Evolutionary conservation across 2,329 filamentous ascomycete genomes (phyloP).

Genomic region (Domatiomyces catenatus): DNA sequence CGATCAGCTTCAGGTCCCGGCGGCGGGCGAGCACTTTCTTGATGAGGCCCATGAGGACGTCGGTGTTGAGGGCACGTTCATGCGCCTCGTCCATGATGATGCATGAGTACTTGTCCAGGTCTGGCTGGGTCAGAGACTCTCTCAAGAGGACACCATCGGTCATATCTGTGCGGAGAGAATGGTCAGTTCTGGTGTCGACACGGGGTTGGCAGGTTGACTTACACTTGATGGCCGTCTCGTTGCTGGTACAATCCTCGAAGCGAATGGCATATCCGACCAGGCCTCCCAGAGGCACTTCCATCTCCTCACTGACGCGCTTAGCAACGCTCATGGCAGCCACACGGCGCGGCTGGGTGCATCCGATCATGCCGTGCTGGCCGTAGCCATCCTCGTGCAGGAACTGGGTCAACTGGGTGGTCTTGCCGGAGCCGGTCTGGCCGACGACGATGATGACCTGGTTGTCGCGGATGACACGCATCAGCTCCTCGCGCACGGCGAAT

Average conservation of each 20-base stretch:
- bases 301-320: slow-evolving; percentile 94
- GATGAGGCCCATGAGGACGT: slow-evolving; percentile 92
- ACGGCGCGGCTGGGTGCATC: slow-evolving; percentile 91
- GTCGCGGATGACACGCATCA: slow-evolving; percentile 80
- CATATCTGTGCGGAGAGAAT: slow-evolving; percentile 47
- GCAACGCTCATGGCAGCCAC: slow-evolving; percentile 96
- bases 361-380: slow-evolving; percentile 72
- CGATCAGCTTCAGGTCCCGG: slow-evolving; percentile 85
- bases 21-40: slow-evolving; percentile 89
- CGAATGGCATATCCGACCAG: slow-evolving; percentile 93
- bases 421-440: slow-evolving; percentile 91
- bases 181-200: slow-evolving; percentile 10
- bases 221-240: slow-evolving; percentile 87
- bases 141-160: slow-evolving; percentile 88
- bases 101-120: slow-evolving; percentile 90
- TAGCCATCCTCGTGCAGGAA: slow-evolving; percentile 89
- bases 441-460: slow-evolving; percentile 97
- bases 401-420: slow-evolving; percentile 91
- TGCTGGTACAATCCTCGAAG: slow-evolving; percentile 95
- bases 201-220: slow-evolving; percentile 15
- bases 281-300: slow-evolving; percentile 80
- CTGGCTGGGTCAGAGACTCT: slow-evolving; percentile 81
- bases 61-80: slow-evolving; percentile 88
- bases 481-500: slow-evolving; percentile 87
- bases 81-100: slow-evolving; percentile 99